Evolutionary conservation across 495 filamentous ascomycete species (phyloP).

Genomic region (Durotheca rogersii): DNA sequence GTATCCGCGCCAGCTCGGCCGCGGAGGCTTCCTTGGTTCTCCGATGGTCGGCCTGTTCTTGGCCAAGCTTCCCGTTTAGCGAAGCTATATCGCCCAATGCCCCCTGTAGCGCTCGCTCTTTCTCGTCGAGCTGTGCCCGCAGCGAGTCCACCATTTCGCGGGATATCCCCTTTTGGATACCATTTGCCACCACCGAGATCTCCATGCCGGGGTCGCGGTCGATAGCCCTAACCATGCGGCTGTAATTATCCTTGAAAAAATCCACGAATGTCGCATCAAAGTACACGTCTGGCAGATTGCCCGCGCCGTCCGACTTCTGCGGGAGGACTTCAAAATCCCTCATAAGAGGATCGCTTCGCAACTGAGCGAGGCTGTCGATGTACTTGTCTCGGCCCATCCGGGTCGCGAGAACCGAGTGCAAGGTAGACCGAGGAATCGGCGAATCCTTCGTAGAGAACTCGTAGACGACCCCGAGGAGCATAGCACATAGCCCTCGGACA

Average conservation of each 20-base stretch:
- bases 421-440: slow-evolving; percentile 76
- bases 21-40: slow-evolving; percentile 66
- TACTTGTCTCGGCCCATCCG: slow-evolving; percentile 86
- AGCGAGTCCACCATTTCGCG: slow-evolving; percentile 82
- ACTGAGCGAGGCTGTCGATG: slow-evolving; percentile 75
- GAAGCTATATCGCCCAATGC: slow-evolving; percentile 64
- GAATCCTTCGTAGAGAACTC: slow-evolving; percentile 98
- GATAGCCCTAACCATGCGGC: slow-evolving; percentile 78
- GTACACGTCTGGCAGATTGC: slow-evolving; percentile 73
- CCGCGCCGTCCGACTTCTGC: slow-evolving; percentile 60
- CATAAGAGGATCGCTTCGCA: slow-evolving; percentile 78
- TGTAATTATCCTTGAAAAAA: slow-evolving; percentile 94
- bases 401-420: slow-evolving; percentile 77
- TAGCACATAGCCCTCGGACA: slow-evolving; percentile 77
- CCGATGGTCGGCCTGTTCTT: slow-evolving; percentile 74
- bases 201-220: slow-evolving; percentile 90
- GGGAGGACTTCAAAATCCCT: slow-evolving; percentile 89
- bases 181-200: slow-evolving; percentile 73
- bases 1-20: slow-evolving; percentile 63
- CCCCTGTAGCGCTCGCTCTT: slow-evolving; percentile 65
- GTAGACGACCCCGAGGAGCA: slow-evolving; percentile 85
- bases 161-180: slow-evolving; percentile 79
- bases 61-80: slow-evolving; percentile 68
- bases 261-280: slow-evolving; percentile 88
- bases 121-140: slow-evolving; percentile 72